Evolutionary conservation across 2,329 filamentous ascomycete species (phyloP).

Genomic region (Helicocarpus griseus): DNA sequence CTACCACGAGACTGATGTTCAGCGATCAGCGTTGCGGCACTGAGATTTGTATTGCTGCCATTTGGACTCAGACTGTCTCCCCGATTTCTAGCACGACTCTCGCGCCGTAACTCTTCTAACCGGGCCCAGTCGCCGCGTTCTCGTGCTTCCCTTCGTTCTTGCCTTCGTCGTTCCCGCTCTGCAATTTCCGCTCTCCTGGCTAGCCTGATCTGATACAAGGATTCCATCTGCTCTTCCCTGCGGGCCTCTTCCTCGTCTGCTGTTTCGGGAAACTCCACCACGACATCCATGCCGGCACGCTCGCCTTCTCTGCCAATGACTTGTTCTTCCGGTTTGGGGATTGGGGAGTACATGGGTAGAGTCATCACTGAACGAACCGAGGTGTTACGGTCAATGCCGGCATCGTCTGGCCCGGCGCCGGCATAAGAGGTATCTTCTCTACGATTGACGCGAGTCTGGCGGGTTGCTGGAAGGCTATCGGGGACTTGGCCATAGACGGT

Average conservation of each 20-base stretch:
- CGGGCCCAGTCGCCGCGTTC: constrained; percentile 59
- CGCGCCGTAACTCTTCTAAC: constrained; percentile 52
- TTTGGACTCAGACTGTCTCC: constrained; percentile 25
- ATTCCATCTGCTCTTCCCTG: constrained; percentile 85
- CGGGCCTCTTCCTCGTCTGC: constrained; percentile 67
- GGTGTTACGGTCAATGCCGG: constrained; percentile 65
- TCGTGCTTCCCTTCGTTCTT: constrained; percentile 61
- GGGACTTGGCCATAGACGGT: constrained; percentile 34
- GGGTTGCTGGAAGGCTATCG: constrained; percentile 10
- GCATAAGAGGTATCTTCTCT: constrained; percentile 13
- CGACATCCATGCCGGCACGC: constrained; percentile 79
- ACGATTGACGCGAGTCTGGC: constrained; percentile 8
- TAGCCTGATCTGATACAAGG: constrained; percentile 77
- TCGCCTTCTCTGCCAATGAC: constrained; percentile 85
- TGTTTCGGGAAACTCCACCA: constrained; percentile 75
- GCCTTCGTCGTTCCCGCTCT: constrained; percentile 67
- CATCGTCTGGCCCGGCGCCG: constrained; percentile 14
- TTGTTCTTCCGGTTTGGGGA: constrained; percentile 64
- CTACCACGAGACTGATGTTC: constrained; percentile 36
- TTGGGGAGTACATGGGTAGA: constrained; percentile 70
- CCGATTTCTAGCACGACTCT: constrained; percentile 45
- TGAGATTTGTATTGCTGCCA: constrained; percentile 25
- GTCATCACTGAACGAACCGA: constrained; percentile 93
- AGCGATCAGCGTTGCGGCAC: constrained; percentile 30
- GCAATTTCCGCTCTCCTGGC: constrained; percentile 64